These are phyloP conservation scores for Kuraishia borneana DNA, from an alignment of 805 yeast species.

Conservation along the genomic window DNA sequence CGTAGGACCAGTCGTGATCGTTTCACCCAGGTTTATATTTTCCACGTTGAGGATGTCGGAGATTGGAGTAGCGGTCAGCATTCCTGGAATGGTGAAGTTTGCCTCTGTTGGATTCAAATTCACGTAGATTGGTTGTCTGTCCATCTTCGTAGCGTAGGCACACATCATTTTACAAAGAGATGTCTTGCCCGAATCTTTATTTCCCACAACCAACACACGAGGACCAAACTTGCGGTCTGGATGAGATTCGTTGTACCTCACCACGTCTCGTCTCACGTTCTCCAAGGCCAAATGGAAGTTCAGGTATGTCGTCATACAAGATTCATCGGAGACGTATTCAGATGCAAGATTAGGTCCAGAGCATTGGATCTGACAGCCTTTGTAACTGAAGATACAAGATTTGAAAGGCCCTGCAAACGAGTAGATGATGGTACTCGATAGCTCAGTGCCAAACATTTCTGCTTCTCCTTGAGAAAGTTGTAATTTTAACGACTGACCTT, in stretches of 20 bases:
- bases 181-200: constrained; percentile 68
- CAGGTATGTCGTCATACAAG: constrained; percentile 50
- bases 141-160: constrained; percentile 69
- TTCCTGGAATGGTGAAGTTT: constrained; percentile 58
- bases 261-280: constrained; percentile 25
- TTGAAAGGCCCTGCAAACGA: constrained; percentile 40
- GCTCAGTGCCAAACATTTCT: constrained; percentile 89
- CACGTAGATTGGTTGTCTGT: constrained; percentile 56
- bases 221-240: constrained; percentile 20
- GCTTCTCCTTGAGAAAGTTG: constrained; percentile 58
- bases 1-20: constrained; percentile 66
- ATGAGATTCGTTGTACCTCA: constrained; percentile 9
- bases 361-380: constrained; percentile 55
- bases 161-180: constrained; percentile 55
- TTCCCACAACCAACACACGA: constrained; percentile 65
- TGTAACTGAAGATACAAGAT: constrained; percentile 45
- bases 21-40: constrained; percentile 61
- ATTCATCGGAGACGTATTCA: constrained; percentile 64
- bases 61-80: constrained; percentile 72
- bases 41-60: constrained; percentile 75
- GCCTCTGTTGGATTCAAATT: constrained; percentile 65
- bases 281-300: constrained; percentile 74
- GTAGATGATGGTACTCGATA: constrained; percentile 60
- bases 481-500: constrained; percentile 32
- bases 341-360: constrained; percentile 28